A percentile compares a stretch with the other conserved stretches of the same genome.
These are phyloP conservation scores for Cercophora scortea DNA, from an alignment of 495 filamentous ascomycete genomes.

Conservation along the genomic window DNA sequence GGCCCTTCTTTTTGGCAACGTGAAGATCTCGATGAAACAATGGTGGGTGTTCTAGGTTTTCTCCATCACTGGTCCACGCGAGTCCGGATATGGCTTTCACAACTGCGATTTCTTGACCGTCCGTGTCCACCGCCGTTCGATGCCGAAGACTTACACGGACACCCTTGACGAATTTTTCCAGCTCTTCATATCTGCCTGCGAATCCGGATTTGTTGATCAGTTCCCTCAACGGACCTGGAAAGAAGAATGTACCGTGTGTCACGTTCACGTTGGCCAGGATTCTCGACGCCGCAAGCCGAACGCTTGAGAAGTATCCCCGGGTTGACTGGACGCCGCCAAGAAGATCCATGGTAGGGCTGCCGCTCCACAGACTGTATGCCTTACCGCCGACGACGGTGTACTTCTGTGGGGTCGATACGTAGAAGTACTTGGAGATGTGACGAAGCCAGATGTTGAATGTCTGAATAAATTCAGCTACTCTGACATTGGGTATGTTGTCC, in stretches of 20 bases:
- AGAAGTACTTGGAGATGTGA: background rate
- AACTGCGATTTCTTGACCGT: background rate
- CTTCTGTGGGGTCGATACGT: background rate
- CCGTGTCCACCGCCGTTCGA: background rate
- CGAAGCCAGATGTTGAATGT: background rate
- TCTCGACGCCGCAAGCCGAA: background rate
- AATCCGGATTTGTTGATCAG: background rate
- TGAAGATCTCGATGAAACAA: too few relatives aligned
- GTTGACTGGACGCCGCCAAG: background rate
- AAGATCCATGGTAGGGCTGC: background rate
- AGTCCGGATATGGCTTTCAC: constrained; percentile 1
- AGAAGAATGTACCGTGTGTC: background rate
- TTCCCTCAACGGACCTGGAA: background rate
- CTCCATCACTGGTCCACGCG: background rate
- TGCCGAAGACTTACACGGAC: background rate
- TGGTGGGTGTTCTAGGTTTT: background rate
- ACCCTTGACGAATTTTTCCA: background rate
- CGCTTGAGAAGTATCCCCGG: background rate
- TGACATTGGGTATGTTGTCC: background rate
- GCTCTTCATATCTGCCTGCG: background rate
- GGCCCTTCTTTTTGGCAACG: too few relatives aligned
- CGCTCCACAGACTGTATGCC: background rate
- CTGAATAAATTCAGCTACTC: background rate
- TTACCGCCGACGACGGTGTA: background rate
- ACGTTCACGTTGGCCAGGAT: constrained; percentile 4